Evolutionary conservation across 352 stramenopile species (phyloP), one percentile per base, ranked within the genome.

Genomic region (Nothophytophthora sp.): DNA sequence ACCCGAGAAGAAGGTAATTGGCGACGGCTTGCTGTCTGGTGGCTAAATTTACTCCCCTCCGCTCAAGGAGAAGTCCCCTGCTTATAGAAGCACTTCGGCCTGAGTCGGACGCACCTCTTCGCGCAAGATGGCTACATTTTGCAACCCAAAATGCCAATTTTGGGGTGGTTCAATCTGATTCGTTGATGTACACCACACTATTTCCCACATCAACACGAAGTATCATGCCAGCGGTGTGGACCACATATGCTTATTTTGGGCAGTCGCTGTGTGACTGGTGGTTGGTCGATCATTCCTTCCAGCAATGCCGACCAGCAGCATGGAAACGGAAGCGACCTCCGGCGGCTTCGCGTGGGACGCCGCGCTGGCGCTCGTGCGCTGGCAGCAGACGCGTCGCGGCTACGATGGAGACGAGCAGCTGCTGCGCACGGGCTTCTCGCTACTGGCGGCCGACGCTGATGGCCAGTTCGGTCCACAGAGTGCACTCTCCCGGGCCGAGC

Each of bases 321-420:
- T 49, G 16, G 7, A 24, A 19, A 38, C 15, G 20, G 28, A 19
- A 44, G 13, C 16, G 20, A 13, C 4, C 60, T 65, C 46, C 24
- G 35, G 60, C 13, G 28, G 25, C 50, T 55, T 63, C 30, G 37
- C 51, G 24, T 79, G 58, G 69, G 74, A 80, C 42, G 74, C 62
- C 45, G 70, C 51, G 37, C 70, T 92, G 24, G 51, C 78, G 70
- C 72, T 92, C 55, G 66, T 83, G 50, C 76, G 78, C 24, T 92
- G 81, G 81, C 67, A 77, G 40, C 73, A 69, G 47, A 78, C 70
- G 29, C 81, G 81, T 35, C 64, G 59, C 24, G 70, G 70, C 24
- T 82, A 85, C 62, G 74, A 81, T 20, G 53, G 50, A 2, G 76
- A 92, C 51, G 55, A 63, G 2, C 38, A 49, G 15, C 63, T 90